A percentile compares a stretch with the other conserved stretches of the same genome.
phyloP scores from a whole-genome alignment of 257 asterid genomes.

The Solanum phureja region DNA sequence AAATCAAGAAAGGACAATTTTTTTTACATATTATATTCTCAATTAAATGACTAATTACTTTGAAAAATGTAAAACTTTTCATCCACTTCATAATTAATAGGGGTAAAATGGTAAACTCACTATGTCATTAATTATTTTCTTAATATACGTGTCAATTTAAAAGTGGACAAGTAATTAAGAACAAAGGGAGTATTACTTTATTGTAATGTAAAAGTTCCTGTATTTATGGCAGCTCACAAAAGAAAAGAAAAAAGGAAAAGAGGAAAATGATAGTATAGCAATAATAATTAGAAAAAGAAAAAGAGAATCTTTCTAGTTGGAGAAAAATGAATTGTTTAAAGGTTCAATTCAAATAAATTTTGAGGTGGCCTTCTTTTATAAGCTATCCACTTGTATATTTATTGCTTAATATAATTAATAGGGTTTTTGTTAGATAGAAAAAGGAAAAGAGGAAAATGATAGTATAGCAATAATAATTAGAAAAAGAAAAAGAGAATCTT shows the following conservation, averaged over 20 bases:
- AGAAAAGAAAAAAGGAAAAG: neutral
- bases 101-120: too few species aligned
- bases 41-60: too few species aligned
- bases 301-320: neutral
- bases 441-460: neutral
- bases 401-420: neutral
- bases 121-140: too few species aligned
- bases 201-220: neutral
- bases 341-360: neutral
- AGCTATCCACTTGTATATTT: neutral
- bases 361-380: neutral
- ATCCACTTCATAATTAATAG: too few species aligned
- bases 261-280: too few species aligned
- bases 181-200: neutral
- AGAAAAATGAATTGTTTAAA: neutral
- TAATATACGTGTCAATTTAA: too few species aligned
- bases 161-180: too few species aligned
- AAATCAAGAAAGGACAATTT: too few species aligned
- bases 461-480: neutral
- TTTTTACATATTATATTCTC: too few species aligned
- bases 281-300: neutral
- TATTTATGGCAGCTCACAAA: neutral
- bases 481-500: neutral
- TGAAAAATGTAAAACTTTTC: too few species aligned
- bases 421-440: too few species aligned